Evolutionary conservation across 768 basidiomycete genomes (phyloP).

Genomic region (Mycena epipterygia): DNA sequence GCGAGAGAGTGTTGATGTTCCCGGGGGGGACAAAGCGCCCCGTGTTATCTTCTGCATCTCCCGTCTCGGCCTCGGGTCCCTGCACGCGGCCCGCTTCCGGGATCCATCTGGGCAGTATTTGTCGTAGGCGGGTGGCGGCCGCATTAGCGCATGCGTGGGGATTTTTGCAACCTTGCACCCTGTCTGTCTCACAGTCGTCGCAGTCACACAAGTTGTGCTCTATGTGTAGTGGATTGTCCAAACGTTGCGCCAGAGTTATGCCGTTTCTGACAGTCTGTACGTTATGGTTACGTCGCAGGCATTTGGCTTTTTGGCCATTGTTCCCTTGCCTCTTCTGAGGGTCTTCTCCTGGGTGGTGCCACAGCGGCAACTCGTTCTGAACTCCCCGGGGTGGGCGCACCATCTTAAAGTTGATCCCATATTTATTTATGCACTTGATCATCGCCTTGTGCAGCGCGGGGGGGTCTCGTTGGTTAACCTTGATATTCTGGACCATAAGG

Average conservation of each 20-base stretch:
- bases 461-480: too few species aligned
- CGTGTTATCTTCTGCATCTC: too few species aligned
- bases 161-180: conserved; percentile 1
- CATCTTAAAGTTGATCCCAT: conserved; percentile 8
- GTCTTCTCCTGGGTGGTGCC: conserved; percentile 27
- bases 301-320: conserved; percentile 1
- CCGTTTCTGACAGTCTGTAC: conserved; percentile 17
- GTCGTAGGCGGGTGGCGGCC: neutral
- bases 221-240: conserved; percentile 2
- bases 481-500: too few species aligned
- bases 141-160: conserved; percentile 19
- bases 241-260: neutral
- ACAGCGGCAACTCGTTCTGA: conserved; percentile 23
- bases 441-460: too few species aligned
- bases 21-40: too few species aligned
- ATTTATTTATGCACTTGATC: too few species aligned
- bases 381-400: neutral
- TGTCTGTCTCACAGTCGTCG: neutral
- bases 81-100: neutral
- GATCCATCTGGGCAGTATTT: conserved; percentile 12
- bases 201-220: conserved; percentile 5
- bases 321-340: neutral
- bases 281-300: conserved; percentile 14
- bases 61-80: neutral
- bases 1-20: too few species aligned